Conservation (phyloP, 768 basidiomycete species). For the Tulasnella sp. region DNA sequence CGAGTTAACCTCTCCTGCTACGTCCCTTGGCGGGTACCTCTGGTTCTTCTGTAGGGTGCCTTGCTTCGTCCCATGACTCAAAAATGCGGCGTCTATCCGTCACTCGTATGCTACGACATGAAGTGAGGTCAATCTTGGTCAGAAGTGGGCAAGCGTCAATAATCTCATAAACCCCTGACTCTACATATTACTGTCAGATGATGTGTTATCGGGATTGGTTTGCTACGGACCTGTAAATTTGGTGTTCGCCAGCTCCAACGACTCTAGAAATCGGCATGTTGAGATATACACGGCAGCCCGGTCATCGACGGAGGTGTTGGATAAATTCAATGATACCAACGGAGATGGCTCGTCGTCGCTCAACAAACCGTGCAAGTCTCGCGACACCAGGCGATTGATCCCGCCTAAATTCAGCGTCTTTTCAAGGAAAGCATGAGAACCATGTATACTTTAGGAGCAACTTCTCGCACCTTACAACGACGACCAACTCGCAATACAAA, state of each 20-base stretch:
- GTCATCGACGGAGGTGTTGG: conserved; percentile 51
- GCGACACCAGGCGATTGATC: conserved; percentile 38
- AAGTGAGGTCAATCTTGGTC: conserved; percentile 46
- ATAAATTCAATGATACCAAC: conserved; percentile 38
- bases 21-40: not conserved
- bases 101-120: conserved; percentile 49
- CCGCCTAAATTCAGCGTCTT: conserved; percentile 49
- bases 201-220: not conserved
- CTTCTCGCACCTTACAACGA: conserved; percentile 39
- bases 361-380: conserved; percentile 39
- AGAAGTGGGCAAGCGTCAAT: conserved; percentile 45
- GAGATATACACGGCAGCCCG: conserved; percentile 40
- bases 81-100: conserved; percentile 53
- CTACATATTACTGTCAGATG: conserved; percentile 25
- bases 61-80: conserved; percentile 31
- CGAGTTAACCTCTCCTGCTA: too few species aligned
- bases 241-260: conserved; percentile 43
- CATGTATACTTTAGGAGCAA: not conserved
- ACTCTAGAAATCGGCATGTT: conserved; percentile 35
- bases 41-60: not conserved
- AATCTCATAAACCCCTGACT: conserved; percentile 40
- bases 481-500: conserved; percentile 44
- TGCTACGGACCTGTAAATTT: conserved; percentile 41
- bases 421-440: not conserved
- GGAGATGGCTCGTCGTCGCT: conserved; percentile 24